Evolutionary conservation across 208 protist species (phyloP), one percentile per base, ranked within the genome.

Genomic region (Baffinella frigidus): DNA sequence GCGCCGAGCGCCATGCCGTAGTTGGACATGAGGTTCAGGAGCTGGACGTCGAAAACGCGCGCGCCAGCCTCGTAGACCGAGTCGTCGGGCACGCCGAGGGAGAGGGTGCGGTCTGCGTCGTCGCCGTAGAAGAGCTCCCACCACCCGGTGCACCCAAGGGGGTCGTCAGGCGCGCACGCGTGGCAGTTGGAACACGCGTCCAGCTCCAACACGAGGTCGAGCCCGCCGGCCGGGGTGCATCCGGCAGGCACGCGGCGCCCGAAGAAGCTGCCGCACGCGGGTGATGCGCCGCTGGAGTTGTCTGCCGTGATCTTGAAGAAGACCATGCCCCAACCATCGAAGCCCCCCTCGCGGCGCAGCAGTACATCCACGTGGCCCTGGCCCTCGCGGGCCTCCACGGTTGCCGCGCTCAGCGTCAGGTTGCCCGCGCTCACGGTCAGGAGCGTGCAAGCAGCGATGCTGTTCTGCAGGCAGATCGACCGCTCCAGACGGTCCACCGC

Each of bases 281-380:
- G 30, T 7, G 71, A 10, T 5, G 24, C n/a, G 10, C 30, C 30
- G 71, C 10, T 45, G 27, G 14, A 10, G 14, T 50, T 24, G 71
- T 43, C 43, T 5, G 71, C 7, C 7, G 41, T 2, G 41, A 80
- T 80, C 71, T 80, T 10, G 33, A 71, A 73, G 56, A 90, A 90
- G 33, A 72, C 83, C n/a, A 72, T 2, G 64, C 33, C 83, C 5
- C 30, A 90, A 51, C 83, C 83, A 50, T 90, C 83, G 56, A n/a
- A 50, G 56, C 83, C 83, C 5, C 83, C 83, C 30, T 41, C 30
- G 36, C 83, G 83, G 11, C 27, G 14, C 24, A 90, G 33, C 0
- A 39, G 14, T 14, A 90, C 73, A 27, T 38, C 30, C 27, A 73
- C 51, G 44, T 20, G n/a, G 3, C 35, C 35, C 62, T 77, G 51